Percentiles rank a stretch among this genome's conserved stretches.
Evolutionary conservation across 148 eudicot genomes (phyloP).

Genomic region (Nyssa sinensis): DNA sequence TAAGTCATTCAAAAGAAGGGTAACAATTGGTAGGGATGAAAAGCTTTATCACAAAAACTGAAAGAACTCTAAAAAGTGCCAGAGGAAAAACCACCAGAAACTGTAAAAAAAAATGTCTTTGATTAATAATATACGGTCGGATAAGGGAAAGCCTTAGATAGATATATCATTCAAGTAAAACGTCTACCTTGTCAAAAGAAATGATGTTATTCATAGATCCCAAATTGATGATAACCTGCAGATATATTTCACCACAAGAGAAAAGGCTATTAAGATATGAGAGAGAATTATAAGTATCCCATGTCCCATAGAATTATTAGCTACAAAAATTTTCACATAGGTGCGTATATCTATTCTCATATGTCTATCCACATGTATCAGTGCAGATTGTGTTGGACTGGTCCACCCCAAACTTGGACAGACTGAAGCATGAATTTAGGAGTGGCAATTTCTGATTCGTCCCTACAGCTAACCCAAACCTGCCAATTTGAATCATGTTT

Average conservation of each 20-base stretch:
- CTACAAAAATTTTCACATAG: neutral
- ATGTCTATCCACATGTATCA: neutral
- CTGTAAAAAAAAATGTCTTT: neutral
- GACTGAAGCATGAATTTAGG: neutral
- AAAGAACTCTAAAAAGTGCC: neutral
- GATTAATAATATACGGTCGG: neutral
- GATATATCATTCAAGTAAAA: neutral
- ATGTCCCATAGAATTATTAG: neutral
- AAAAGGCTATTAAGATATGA: neutral
- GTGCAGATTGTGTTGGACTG: neutral
- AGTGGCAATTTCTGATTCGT: no score
- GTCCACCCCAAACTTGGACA: neutral
- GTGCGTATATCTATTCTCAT: neutral
- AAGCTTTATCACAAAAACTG: neutral
- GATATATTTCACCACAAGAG: neutral
- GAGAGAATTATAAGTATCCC: neutral
- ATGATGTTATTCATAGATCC: constrained; percentile 71
- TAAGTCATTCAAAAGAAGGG: constrained; percentile 4
- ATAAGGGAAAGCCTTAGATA: neutral
- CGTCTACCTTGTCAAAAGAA: constrained; percentile 81
- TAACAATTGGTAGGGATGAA: neutral
- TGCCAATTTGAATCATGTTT: no score
- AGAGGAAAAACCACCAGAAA: neutral
- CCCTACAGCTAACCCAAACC: no score
- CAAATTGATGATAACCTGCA: constrained; percentile 76